Percentiles rank a stretch among this genome's conserved stretches.
phyloP scores from a whole-genome alignment of 768 basidiomycete genomes.

The Boletus huronensis region DNA sequence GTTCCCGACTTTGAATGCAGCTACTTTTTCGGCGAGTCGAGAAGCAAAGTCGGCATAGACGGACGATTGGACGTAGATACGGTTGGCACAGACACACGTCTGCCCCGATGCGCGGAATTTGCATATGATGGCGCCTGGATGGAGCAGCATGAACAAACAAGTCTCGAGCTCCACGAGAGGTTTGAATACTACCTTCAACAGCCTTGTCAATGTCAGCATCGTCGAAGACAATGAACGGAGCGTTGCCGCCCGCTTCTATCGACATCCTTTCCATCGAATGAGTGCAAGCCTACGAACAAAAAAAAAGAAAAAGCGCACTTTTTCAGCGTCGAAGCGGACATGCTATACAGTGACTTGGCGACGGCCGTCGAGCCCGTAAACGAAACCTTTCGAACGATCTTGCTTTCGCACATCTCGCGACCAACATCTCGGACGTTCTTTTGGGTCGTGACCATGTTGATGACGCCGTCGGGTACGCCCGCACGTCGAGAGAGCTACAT shows the following conservation, averaged over 20 bases:
- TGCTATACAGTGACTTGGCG: constrained; percentile 68
- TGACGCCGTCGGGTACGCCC: constrained; percentile 92
- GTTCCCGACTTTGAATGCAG: constrained; percentile 82
- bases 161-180: background rate
- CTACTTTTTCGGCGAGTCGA: constrained; percentile 78
- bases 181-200: constrained; percentile 57
- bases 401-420: constrained; percentile 90
- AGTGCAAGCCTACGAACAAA: background rate
- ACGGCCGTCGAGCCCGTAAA: constrained; percentile 89
- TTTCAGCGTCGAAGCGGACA: constrained; percentile 76
- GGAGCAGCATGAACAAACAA: background rate
- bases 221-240: constrained; percentile 95
- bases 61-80: constrained; percentile 88
- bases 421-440: constrained; percentile 86
- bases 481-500: constrained; percentile 75
- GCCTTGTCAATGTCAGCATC: constrained; percentile 93
- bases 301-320: constrained; percentile 47
- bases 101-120: constrained; percentile 84
- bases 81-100: constrained; percentile 85
- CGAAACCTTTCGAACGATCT: constrained; percentile 79
- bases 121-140: constrained; percentile 61
- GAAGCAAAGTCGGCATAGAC: constrained; percentile 93
- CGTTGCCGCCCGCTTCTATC: constrained; percentile 90
- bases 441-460: constrained; percentile 90
- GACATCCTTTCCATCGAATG: constrained; percentile 44